Evolutionary conservation across 2,329 filamentous ascomycete species (phyloP).

Genomic region (Aspergillus ustus): DNA sequence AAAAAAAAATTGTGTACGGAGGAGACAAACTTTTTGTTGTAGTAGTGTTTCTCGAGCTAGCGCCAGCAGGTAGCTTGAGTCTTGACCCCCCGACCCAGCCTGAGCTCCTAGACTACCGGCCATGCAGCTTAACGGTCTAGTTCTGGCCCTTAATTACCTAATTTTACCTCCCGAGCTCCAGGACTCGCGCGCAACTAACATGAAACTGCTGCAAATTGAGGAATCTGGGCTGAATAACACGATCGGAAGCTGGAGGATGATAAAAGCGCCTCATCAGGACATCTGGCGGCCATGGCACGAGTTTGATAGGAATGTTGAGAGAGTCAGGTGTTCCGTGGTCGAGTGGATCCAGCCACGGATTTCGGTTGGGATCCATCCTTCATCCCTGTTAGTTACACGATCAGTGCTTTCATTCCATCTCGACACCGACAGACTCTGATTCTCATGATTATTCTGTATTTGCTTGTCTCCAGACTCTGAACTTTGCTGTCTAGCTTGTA

Average conservation of each 20-base stretch:
- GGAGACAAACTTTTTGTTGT: background rate
- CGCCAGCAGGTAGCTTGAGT: background rate
- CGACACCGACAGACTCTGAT: background rate
- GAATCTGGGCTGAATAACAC: background rate
- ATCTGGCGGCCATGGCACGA: background rate
- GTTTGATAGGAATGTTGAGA: constrained; percentile 9
- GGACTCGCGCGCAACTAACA: background rate
- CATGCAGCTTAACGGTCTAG: constrained; percentile 19
- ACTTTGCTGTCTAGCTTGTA: background rate
- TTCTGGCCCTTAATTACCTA: constrained; percentile 10
- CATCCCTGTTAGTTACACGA: constrained; percentile 4
- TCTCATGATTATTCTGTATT: background rate
- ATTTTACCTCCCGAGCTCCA: background rate
- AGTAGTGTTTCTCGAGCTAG: background rate
- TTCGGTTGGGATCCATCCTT: constrained; percentile 18
- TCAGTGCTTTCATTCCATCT: background rate
- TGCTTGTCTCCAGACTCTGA: background rate
- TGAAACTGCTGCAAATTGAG: background rate
- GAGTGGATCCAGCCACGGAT: constrained; percentile 20
- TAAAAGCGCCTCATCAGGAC: background rate
- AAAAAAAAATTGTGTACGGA: background rate
- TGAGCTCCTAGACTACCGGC: constrained; percentile 2
- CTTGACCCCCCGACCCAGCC: background rate
- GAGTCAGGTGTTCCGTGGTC: constrained; percentile 21
- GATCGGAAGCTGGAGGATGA: background rate